Evolutionary conservation across 352 stramenopile genomes (phyloP), one percentile per base, ranked within the genome.

Genomic region (Elongisporangium prolatum): DNA sequence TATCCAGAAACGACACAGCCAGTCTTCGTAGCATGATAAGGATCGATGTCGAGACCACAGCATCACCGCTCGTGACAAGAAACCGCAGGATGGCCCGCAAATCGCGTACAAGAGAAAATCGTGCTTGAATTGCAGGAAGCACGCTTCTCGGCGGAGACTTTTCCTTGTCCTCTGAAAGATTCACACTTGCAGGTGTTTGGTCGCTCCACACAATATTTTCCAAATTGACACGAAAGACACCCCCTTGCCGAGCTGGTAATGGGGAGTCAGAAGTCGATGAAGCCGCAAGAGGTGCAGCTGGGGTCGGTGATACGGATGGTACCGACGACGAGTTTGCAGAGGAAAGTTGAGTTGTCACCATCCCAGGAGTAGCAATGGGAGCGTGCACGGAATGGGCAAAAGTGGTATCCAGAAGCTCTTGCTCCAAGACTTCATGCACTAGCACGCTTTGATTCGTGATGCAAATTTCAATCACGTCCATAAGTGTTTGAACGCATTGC

Each of bases 121-220:
- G 86, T 21, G 89, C 74, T 50, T 90, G 75, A 5, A 91, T 68
- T 25, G 64, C 68, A 14, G 65, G 62, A 11, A 88, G 56, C 7
- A 75, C 68, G 10, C 67, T 85, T 6, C 24, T 55, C 18, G 52
- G 59, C 24, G 54, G 20, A 16, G 68, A 61, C 34, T 60, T 62
- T 22, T 55, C 56, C 21, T 63, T 70, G 50, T 72, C 64, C 34
- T 82, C 68, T 16, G 20, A 21, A n/a, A 21, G 48, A 21, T 20
- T 72, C 34, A 50, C 21, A 10, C 58, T 47, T 24, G 59, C 22
- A 9, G 21, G 54, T 11, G 66, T 56, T 48, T 91, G 80, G 48
- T 93, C 84, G 53, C 80, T 93, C 84, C 84, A 93, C 8, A 90
- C 80, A 59, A 93, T 93, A 51, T 74, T 87, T 49, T 93, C 80